These are phyloP conservation scores for Stylonectria norvegica DNA, from an alignment of 2,329 filamentous ascomycete genomes.

Conservation along the genomic window DNA sequence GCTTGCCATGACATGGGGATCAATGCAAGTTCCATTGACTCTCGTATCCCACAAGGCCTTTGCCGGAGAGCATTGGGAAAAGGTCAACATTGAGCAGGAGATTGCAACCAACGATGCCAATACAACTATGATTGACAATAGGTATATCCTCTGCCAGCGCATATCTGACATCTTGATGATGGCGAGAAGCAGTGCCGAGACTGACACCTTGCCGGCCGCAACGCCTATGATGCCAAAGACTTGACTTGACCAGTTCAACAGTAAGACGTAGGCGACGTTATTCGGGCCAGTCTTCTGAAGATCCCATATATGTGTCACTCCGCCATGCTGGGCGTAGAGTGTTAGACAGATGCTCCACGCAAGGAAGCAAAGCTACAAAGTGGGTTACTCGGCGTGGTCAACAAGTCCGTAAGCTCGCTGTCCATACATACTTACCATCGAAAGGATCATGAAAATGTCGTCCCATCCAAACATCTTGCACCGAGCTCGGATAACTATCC, in stretches of 20 bases:
- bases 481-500: constrained; percentile 10
- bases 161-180: constrained; percentile 18
- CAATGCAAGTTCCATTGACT: constrained; percentile 14
- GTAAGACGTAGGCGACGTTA: constrained; percentile 16
- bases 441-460: constrained; percentile 17
- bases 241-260: constrained; percentile 21
- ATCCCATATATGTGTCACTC: constrained; percentile 14
- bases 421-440: constrained; percentile 12
- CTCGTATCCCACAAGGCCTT: constrained; percentile 18
- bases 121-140: constrained; percentile 18
- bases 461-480: constrained; percentile 18
- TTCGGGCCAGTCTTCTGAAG: constrained; percentile 14
- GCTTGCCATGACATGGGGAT: constrained; percentile 15
- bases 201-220: constrained; percentile 19
- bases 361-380: constrained; percentile 15
- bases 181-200: constrained; percentile 17
- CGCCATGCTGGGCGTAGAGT: constrained; percentile 15
- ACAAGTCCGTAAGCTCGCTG: too few species aligned
- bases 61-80: constrained; percentile 20
- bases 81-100: constrained; percentile 17
- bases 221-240: constrained; percentile 19
- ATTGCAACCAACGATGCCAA: constrained; percentile 16
- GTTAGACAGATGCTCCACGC: constrained; percentile 18
- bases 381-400: not conserved
- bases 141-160: constrained; percentile 17